These are phyloP conservation scores for Paradendryphiella salina DNA, from an alignment of 2,329 filamentous ascomycete genomes.

Conservation along the genomic window DNA sequence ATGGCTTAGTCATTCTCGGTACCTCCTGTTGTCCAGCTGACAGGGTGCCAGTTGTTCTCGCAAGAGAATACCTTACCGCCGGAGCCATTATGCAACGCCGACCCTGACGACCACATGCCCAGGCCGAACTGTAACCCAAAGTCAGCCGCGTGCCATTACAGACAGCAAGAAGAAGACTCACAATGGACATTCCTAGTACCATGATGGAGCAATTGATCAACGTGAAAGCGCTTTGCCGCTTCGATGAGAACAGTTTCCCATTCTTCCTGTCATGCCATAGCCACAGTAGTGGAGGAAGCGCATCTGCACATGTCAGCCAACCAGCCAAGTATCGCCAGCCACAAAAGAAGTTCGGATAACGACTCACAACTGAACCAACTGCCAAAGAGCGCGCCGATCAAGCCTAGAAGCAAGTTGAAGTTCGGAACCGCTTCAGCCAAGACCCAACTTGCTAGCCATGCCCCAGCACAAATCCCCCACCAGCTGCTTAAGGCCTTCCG, in stretches of 20 bases:
- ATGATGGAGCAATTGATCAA: constrained; percentile 53
- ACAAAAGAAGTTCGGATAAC: background rate
- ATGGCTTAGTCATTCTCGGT: constrained; percentile 2
- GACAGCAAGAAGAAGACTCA: constrained; percentile 14
- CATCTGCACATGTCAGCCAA: constrained; percentile 30
- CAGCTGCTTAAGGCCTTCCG: constrained; percentile 53
- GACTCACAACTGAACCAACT: constrained; percentile 66
- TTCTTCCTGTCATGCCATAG: constrained; percentile 53
- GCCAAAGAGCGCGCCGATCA: constrained; percentile 64
- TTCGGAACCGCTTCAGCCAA: constrained; percentile 71
- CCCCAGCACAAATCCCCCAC: constrained; percentile 58
- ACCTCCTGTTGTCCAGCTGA: constrained; percentile 17
- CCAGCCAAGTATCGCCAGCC: background rate
- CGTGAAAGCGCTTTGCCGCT: constrained; percentile 51
- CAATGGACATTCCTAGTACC: constrained; percentile 35
- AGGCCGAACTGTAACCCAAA: constrained; percentile 26
- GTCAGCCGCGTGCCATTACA: background rate
- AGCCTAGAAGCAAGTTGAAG: constrained; percentile 67
- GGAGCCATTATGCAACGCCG: constrained; percentile 25
- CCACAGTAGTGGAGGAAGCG: constrained; percentile 53
- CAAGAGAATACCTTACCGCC: constrained; percentile 39
- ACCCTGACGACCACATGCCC: constrained; percentile 38
- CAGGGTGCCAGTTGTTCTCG: constrained; percentile 35
- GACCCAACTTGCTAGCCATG: constrained; percentile 67
- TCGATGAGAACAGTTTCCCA: constrained; percentile 38